These are phyloP conservation scores for Marasmius sp. DNA, from an alignment of 1,284 basidiomycete genomes.

Conservation along the genomic window DNA sequence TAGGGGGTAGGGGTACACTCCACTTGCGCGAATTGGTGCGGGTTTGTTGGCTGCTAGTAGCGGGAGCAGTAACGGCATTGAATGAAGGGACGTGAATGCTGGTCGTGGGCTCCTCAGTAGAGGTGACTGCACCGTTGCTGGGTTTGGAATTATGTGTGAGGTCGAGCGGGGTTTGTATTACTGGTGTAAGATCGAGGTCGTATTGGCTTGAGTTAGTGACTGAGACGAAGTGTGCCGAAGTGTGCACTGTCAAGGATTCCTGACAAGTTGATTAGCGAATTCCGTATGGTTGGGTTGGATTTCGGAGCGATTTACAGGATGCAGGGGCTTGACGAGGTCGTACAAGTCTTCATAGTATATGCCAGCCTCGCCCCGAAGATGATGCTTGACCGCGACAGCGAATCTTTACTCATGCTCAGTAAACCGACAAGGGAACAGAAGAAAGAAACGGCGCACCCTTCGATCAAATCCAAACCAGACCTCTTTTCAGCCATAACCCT, in stretches of 20 bases:
- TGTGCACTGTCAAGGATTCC: background rate
- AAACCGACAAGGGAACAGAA: background rate
- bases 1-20: background rate
- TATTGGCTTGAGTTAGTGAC: background rate
- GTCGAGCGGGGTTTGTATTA: background rate
- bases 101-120: background rate
- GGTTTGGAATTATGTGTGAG: background rate
- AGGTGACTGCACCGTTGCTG: background rate
- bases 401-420: constrained; percentile 35
- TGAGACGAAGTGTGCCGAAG: background rate
- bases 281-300: background rate
- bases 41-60: background rate
- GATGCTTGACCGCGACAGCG: constrained; percentile 60
- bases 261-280: background rate
- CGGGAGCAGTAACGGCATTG: background rate
- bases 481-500: constrained; percentile 62
- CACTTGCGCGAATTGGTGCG: background rate
- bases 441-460: constrained; percentile 37
- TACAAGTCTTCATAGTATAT: constrained; percentile 65
- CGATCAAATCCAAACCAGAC: constrained; percentile 55
- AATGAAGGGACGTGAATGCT: background rate
- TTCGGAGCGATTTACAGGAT: constrained; percentile 30
- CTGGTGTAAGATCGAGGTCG: background rate
- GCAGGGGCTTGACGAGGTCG: constrained; percentile 42
- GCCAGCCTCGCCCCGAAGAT: constrained; percentile 57